Percentiles rank a stretch among this genome's conserved stretches.
These are phyloP conservation scores for Isatis tinctoria DNA, from an alignment of 345 rosid genomes.

Conservation along the genomic window DNA sequence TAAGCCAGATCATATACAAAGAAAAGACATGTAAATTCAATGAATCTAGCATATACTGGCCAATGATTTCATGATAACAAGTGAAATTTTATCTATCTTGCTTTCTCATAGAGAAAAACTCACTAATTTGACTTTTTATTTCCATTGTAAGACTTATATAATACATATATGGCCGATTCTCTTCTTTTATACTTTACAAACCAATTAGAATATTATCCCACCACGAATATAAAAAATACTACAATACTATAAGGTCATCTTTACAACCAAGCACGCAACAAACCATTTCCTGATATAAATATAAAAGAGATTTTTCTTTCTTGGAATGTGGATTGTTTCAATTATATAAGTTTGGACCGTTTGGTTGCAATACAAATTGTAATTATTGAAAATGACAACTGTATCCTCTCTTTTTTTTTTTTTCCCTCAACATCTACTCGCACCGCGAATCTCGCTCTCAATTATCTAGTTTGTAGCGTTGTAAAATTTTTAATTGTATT, in stretches of 20 bases:
- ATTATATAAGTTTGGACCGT: constrained; percentile 16
- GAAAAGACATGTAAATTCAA: constrained; percentile 1
- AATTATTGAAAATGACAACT: constrained; percentile 49
- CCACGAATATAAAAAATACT: background rate
- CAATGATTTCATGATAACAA: background rate
- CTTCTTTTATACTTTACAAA: background rate
- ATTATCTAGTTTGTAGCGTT: constrained; percentile 10
- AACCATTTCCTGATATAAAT: background rate
- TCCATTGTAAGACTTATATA: background rate
- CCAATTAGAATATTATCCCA: background rate
- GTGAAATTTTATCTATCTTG: background rate
- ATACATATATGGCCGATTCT: background rate
- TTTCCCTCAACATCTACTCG: background rate
- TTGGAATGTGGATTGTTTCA: background rate
- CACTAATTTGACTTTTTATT: background rate
- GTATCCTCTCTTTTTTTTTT: constrained; percentile 21
- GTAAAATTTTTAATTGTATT: background rate
- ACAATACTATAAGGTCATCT: background rate
- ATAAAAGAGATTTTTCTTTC: background rate
- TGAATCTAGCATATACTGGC: background rate
- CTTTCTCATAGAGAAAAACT: background rate
- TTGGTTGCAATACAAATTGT: constrained; percentile 33
- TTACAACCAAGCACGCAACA: constrained; percentile 25
- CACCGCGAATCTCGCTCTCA: constrained; percentile 44
- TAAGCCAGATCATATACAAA: constrained; percentile 1